Evolutionary conservation across 805 yeast species (phyloP), one percentile per base, ranked within the genome.

Genomic region (Kuraishia ogatae): DNA sequence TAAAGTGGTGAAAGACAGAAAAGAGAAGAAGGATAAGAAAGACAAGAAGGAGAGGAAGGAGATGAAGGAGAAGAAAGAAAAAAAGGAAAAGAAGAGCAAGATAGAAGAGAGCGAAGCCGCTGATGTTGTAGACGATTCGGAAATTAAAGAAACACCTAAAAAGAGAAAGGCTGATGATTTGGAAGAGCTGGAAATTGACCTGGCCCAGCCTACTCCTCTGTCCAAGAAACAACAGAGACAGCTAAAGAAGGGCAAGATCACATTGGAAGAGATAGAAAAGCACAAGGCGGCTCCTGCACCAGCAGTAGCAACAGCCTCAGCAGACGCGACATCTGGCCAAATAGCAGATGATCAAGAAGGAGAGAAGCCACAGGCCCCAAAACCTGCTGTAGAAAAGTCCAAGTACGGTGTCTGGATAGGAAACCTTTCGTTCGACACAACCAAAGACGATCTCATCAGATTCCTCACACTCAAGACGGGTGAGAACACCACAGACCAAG

Each of bases 351-450:
- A 3, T 11, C n/a, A 35, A 17, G 43, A 35, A 10, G 43, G 43
- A 8, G 71, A 63, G 20, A 66, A 56, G n/a, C 51, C 55, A 19
- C 55, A 55, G 47, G n/a, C 58, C 21, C 60, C 54, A 20, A 52
- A 57, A 20, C 56, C 59, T 1, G 54, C 55, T 58, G 55, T 66
- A 4, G 65, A 64, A 53, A 75, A 75, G 64, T 78, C 85, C 3
- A 81, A 78, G 54, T 80, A 72, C 62, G 96, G 96, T 50, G 94
- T 91, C 39, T 94, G 99, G 99, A 81, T 94, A 51, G 99, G 99
- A 49, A 94, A 94, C 67, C 71, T 94, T 59, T 78, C 97, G 0
- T 94, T 86, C 64, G 94, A 89, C 53, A 89, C 97, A 4, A 77
- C 84, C 0, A 83, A 79, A 61, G 93, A 87, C 39, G 96, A 91